Evolutionary conservation across 768 basidiomycete species (phyloP).

Genomic region (Lactarius quietus): DNA sequence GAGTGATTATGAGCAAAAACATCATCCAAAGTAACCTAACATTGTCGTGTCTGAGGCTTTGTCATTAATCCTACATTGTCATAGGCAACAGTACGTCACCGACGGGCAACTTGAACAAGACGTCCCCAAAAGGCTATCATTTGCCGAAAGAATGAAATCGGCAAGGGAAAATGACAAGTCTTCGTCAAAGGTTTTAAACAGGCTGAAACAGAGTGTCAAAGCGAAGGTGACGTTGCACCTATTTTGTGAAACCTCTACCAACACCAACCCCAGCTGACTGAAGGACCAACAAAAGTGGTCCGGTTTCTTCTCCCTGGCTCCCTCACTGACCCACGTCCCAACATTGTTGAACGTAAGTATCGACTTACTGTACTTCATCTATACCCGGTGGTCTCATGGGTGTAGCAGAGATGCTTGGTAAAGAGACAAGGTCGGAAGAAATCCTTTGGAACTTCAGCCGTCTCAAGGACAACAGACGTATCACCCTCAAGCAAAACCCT

Average conservation of each 20-base stretch:
- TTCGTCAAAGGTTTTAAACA: neutral
- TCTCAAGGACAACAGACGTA: neutral
- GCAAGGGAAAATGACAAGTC: neutral
- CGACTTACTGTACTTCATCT: neutral
- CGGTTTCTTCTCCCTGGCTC: slow-evolving; percentile 7
- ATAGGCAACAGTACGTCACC: neutral
- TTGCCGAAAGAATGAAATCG: neutral
- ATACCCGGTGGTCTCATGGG: neutral
- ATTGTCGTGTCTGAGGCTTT: neutral
- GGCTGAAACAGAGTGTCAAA: neutral
- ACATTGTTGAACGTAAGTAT: slow-evolving; percentile 6
- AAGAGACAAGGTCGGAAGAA: neutral
- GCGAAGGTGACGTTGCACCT: neutral
- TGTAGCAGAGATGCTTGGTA: slow-evolving; percentile 3
- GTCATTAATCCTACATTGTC: neutral
- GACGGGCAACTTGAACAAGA: neutral
- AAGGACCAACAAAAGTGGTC: slow-evolving; percentile 1
- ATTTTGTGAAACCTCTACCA: neutral
- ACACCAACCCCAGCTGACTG: neutral
- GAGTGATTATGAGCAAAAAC: neutral
- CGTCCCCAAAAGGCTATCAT: neutral
- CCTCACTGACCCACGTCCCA: neutral
- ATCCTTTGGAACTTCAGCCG: slow-evolving; percentile 22
- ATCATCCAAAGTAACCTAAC: neutral
- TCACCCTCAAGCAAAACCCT: slow-evolving; percentile 16